These are phyloP conservation scores for Rhodomyrtus tomentosa DNA, from an alignment of 345 rosid genomes.

Conservation along the genomic window DNA sequence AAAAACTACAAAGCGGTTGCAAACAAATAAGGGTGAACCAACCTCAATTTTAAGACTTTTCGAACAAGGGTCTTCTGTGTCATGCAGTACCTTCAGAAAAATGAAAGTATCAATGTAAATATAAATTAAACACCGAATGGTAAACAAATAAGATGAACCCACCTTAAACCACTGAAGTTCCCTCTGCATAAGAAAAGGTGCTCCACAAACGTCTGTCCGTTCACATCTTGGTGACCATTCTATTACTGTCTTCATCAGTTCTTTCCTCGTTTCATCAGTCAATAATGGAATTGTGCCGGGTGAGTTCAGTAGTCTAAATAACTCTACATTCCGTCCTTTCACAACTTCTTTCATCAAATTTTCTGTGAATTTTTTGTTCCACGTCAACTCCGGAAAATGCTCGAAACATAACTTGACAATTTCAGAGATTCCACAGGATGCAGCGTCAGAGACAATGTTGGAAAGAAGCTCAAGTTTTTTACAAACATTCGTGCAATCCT, in stretches of 20 bases:
- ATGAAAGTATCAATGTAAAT: neutral
- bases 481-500: accelerated
- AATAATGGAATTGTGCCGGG: neutral
- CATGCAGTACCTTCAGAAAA: neutral
- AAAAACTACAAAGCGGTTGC: neutral
- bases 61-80: neutral
- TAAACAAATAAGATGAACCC: neutral
- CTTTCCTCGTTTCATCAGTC: neutral
- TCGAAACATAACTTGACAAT: neutral
- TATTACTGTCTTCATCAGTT: accelerated
- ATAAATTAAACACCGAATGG: neutral
- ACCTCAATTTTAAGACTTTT: neutral
- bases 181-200: neutral
- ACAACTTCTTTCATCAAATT: neutral
- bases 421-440: neutral
- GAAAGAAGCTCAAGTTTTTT: neutral
- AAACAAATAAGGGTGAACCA: neutral
- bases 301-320: neutral
- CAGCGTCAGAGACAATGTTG: neutral
- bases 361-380: neutral
- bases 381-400: neutral
- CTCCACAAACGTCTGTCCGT: neutral
- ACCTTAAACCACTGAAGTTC: neutral
- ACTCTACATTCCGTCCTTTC: neutral
- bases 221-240: neutral